Base-by-base conservation (phyloP, 257 asterid genomes). In the Jaltomata sinuosa region DNA sequence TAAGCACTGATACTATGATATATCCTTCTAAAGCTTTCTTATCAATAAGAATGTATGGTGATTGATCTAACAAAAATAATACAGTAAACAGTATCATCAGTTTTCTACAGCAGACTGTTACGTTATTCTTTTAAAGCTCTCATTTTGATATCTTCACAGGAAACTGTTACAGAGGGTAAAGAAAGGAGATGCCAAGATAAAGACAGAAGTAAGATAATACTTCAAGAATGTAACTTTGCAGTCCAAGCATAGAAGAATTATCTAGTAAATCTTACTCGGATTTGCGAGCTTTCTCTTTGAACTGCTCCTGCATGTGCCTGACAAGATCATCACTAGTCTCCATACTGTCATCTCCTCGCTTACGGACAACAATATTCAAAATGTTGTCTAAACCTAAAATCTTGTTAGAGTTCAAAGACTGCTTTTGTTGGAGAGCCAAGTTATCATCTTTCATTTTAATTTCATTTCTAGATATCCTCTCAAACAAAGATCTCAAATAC, bases 221-320 rank as follows among this genome's bases (percentile, higher is more conserved):
- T 15, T 74, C 61, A 76, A 76, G 42, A 76, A 47, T 27, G 38
- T 16, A 76, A 76, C 61, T 25, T 47, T 47, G 25, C 16, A 29
- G 25, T 27, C 27, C 52, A 69, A 27, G 81, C 68, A 80, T 81
- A 74, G 54, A 82, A 91, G 61, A 86, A 54, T 83, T 74, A 42
- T 61, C 57, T 22, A 83, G 83, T 83, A 40, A 81, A 85, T 85
- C 98, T 91, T 97, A 97, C 99, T 97, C 99, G 4, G 99, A 93
- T 88, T 95, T 97, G 87, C 99, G 97, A 89, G 99, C 99, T 91
- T 95, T 97, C 88, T 97, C 99, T 89, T 97, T 97, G 88, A 97
- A 97, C 84, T 97, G 99, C 84, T 97, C 99, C 91, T 97, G 99
- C 99, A 97, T 95, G 91, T 94, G 97, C 87, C 96, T 91, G 94